A percentile compares a stretch with the other conserved stretches of the same genome.
Evolutionary conservation across 345 rosid species (phyloP).

Genomic region (Arabidopsis suecica): DNA sequence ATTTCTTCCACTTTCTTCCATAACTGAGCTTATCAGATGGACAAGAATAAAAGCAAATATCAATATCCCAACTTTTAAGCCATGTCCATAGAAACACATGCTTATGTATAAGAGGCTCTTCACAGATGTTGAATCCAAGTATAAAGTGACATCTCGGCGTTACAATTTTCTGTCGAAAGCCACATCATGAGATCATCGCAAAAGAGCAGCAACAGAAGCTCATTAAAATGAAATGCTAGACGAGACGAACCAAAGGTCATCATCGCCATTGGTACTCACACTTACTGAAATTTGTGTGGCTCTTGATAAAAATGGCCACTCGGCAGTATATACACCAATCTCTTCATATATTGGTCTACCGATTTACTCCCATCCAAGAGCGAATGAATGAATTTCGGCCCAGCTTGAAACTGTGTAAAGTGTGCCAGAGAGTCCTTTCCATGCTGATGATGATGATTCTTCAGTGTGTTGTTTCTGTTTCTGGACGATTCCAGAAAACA

Average conservation of each 20-base stretch:
- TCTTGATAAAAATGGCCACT: constrained; percentile 46
- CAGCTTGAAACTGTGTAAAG: constrained; percentile 87
- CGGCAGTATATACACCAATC: constrained; percentile 32
- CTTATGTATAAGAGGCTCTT: constrained; percentile 18
- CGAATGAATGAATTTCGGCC: constrained; percentile 92
- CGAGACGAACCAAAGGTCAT: not conserved
- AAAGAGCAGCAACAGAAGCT: constrained; percentile 18
- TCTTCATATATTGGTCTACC: constrained; percentile 13
- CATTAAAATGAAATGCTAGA: constrained; percentile 10
- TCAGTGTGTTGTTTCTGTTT: constrained; percentile 65
- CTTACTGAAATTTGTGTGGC: constrained; percentile 38
- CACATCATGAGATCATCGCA: constrained; percentile 12
- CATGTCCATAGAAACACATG: constrained; percentile 11
- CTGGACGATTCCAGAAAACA: constrained; percentile 69
- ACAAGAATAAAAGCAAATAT: not conserved
- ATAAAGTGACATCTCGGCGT: constrained; percentile 14
- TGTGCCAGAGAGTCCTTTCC: constrained; percentile 78
- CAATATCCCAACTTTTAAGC: constrained; percentile 6
- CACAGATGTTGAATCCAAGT: constrained; percentile 1
- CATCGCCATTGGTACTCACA: not conserved
- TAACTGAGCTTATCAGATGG: no score
- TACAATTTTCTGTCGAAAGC: constrained; percentile 26
- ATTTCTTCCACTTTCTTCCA: no score
- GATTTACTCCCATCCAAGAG: constrained; percentile 76
- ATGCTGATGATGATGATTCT: constrained; percentile 53